Conservation (phyloP, 371 early-diverging fungal genomes). For the Entomophthora muscae region DNA sequence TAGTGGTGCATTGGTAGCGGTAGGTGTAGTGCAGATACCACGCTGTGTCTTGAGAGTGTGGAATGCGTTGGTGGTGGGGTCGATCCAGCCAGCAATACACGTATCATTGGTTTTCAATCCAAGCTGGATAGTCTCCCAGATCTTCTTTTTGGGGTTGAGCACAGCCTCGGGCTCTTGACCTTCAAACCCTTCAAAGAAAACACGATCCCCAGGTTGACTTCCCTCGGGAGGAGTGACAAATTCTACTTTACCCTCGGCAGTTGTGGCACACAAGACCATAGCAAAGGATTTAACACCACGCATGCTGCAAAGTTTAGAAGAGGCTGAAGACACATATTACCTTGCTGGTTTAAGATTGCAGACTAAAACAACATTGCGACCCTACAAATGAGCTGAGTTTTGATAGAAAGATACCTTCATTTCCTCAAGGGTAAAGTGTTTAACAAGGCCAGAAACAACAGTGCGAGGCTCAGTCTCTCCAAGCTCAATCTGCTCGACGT, state of each 20-base stretch:
- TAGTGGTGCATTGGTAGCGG: slow-evolving; percentile 48
- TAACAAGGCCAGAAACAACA: slow-evolving; percentile 85
- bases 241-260: slow-evolving; percentile 77
- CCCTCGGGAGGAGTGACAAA: slow-evolving; percentile 75
- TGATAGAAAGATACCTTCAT: slow-evolving; percentile 36
- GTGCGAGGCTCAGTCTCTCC: slow-evolving; percentile 78
- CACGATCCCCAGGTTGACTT: slow-evolving; percentile 73
- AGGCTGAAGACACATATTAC: slow-evolving; percentile 8
- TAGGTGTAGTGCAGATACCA: slow-evolving; percentile 30
- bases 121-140: slow-evolving; percentile 90
- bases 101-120: slow-evolving; percentile 69
- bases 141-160: slow-evolving; percentile 94
- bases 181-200: slow-evolving; percentile 78
- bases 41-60: slow-evolving; percentile 35
- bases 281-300: slow-evolving; percentile 86
- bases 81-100: slow-evolving; percentile 55
- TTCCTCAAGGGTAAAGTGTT: slow-evolving; percentile 70
- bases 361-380: slow-evolving; percentile 39
- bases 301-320: slow-evolving; percentile 32
- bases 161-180: slow-evolving; percentile 60
- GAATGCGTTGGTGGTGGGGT: slow-evolving; percentile 34
- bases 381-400: slow-evolving; percentile 5
- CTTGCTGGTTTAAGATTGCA: slow-evolving; percentile 87
- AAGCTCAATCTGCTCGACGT: slow-evolving; percentile 84
- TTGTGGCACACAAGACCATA: slow-evolving; percentile 87